Conservation (phyloP, 495 filamentous ascomycete genomes). For the Friedmanniomyces endolithicus region DNA sequence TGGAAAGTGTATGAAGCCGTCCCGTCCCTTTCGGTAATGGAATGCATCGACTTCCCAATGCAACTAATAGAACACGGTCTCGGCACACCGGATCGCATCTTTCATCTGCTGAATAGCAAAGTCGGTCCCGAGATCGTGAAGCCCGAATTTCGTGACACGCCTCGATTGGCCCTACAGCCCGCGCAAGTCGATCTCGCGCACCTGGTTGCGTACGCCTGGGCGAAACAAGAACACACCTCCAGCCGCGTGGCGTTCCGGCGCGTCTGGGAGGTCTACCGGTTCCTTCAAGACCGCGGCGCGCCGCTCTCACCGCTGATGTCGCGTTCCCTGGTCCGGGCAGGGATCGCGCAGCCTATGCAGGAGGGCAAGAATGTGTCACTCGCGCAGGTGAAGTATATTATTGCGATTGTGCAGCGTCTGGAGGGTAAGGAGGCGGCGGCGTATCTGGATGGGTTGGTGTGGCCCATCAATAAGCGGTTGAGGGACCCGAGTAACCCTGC, state of each 20-base stretch:
- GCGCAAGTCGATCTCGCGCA: constrained; percentile 17
- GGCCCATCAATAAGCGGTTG: background rate
- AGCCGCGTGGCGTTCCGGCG: constrained; percentile 19
- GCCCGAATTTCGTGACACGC: background rate
- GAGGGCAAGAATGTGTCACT: constrained; percentile 14
- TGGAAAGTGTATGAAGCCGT: constrained; percentile 1
- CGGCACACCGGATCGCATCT: constrained; percentile 5
- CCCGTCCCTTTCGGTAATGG: background rate
- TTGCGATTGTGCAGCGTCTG: constrained; percentile 15
- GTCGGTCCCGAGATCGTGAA: background rate
- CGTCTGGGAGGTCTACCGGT: constrained; percentile 22
- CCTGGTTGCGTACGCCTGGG: constrained; percentile 22
- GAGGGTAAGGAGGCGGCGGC: constrained; percentile 25
- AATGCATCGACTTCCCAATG: constrained; percentile 5
- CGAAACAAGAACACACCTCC: constrained; percentile 6
- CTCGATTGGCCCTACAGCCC: background rate
- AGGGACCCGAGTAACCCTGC: background rate
- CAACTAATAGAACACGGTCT: constrained; percentile 8
- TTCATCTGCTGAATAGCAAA: constrained; percentile 6
- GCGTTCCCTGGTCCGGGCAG: constrained; percentile 22
- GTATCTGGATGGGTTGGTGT: constrained; percentile 22
- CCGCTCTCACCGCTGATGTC: constrained; percentile 11
- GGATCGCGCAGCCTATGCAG: constrained; percentile 22
- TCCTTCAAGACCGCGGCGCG: constrained; percentile 20
- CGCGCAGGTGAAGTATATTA: constrained; percentile 18